Evolutionary conservation across 2,329 filamentous ascomycete genomes (phyloP).

Genomic region (Knufia fluminis): DNA sequence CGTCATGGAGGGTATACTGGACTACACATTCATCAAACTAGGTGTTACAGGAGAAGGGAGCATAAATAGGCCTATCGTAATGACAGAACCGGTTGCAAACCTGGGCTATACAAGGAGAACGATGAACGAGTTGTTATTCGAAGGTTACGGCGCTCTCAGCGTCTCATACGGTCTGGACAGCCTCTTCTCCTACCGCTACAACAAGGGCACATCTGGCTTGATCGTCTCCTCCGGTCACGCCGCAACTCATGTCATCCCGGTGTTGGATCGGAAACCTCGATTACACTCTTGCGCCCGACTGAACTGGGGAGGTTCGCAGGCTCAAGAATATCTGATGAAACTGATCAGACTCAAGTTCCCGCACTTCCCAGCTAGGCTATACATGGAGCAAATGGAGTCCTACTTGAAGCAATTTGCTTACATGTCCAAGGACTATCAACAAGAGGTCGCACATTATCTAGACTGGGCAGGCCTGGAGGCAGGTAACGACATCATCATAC

Average conservation of each 20-base stretch:
- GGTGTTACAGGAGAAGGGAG: slow-evolving; percentile 67
- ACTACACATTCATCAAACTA: slow-evolving; percentile 90
- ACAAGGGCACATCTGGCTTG: slow-evolving; percentile 75
- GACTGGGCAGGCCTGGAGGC: slow-evolving; percentile 82
- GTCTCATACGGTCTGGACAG: slow-evolving; percentile 93
- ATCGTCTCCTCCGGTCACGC: slow-evolving; percentile 89
- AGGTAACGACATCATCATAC: slow-evolving; percentile 77
- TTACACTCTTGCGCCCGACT: slow-evolving; percentile 77
- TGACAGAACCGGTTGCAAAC: slow-evolving; percentile 94
- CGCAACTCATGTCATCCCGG: slow-evolving; percentile 89
- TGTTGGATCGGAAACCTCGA: slow-evolving; percentile 75
- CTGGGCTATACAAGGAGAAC: slow-evolving; percentile 79
- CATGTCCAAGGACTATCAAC: slow-evolving; percentile 71
- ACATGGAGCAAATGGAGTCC: slow-evolving; percentile 74
- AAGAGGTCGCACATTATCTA: slow-evolving; percentile 65
- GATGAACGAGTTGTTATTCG: slow-evolving; percentile 96
- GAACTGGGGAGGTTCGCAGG: slow-evolving; percentile 91
- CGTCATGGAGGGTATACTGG: slow-evolving; percentile 85
- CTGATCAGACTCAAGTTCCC: slow-evolving; percentile 81
- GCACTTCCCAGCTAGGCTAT: slow-evolving; percentile 76
- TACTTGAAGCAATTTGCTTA: slow-evolving; percentile 86
- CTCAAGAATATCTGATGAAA: slow-evolving; percentile 82
- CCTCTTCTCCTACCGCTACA: slow-evolving; percentile 90
- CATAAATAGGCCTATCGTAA: slow-evolving; percentile 78
- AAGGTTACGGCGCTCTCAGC: slow-evolving; percentile 85